phyloP scores from a whole-genome alignment of 1,139 yeast genomes.

The Debaryomyces coudertii region DNA sequence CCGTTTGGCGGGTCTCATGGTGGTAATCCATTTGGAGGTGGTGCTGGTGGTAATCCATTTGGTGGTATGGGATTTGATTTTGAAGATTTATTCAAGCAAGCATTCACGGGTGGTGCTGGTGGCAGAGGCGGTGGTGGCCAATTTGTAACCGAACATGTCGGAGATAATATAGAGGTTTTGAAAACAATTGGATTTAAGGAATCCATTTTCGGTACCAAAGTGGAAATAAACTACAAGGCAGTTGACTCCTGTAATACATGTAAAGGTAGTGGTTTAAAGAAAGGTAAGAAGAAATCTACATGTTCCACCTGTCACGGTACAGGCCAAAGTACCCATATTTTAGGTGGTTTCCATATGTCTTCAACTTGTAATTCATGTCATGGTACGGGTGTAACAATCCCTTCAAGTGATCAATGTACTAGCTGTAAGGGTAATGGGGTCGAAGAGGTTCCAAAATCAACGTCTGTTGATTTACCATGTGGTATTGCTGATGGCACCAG shows the following conservation, averaged over 20 bases:
- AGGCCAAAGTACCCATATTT: slow-evolving; percentile 82
- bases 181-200: slow-evolving; percentile 81
- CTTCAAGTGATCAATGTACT: slow-evolving; percentile 69
- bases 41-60: slow-evolving; percentile 41
- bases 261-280: slow-evolving; percentile 81
- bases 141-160: slow-evolving; percentile 76
- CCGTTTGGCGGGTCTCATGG: slow-evolving; percentile 47
- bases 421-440: slow-evolving; percentile 93
- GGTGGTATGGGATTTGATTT: slow-evolving; percentile 64
- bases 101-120: slow-evolving; percentile 52
- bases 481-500: slow-evolving; percentile 89
- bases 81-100: slow-evolving; percentile 86
- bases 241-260: slow-evolving; percentile 80
- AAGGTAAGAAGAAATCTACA: slow-evolving; percentile 73
- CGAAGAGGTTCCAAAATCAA: slow-evolving; percentile 62
- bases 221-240: slow-evolving; percentile 70
- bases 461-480: slow-evolving; percentile 82
- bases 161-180: slow-evolving; percentile 84
- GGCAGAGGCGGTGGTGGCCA: slow-evolving; percentile 39
- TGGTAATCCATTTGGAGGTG: slow-evolving; percentile 42
- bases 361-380: slow-evolving; percentile 87
- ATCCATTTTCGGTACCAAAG: slow-evolving; percentile 78
- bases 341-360: slow-evolving; percentile 97
- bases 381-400: slow-evolving; percentile 84
- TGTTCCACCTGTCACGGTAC: slow-evolving; percentile 92